These are phyloP conservation scores for Epichloe baconii DNA, from an alignment of 2,329 filamentous ascomycete genomes.

Conservation along the genomic window DNA sequence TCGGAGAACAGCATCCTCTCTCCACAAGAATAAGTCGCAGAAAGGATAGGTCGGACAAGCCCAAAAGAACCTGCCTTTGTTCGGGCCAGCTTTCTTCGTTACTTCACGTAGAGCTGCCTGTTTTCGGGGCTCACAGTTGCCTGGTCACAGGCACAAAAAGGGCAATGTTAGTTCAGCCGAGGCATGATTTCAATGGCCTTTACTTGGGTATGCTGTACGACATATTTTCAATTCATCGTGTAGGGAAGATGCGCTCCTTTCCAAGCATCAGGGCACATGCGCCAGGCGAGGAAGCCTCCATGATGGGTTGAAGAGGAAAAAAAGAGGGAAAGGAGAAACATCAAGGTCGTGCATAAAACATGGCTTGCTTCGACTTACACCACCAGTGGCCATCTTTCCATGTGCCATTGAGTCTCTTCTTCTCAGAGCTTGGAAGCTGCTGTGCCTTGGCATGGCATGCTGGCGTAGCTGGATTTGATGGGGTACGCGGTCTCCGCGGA, in stretches of 20 bases:
- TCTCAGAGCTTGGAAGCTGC: conserved; percentile 14
- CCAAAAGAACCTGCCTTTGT: conserved; percentile 30
- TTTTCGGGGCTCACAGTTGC: conserved; percentile 29
- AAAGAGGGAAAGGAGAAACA: background rate
- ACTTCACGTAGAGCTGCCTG: conserved; percentile 23
- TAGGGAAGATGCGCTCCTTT: too few species aligned
- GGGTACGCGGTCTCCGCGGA: background rate
- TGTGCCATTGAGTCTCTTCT: conserved; percentile 20
- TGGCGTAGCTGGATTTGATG: background rate
- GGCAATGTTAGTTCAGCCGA: conserved; percentile 1
- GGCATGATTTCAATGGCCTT: background rate
- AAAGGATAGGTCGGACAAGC: conserved; percentile 22
- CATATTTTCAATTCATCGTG: too few species aligned
- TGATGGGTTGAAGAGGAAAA: background rate
- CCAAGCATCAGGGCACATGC: too few species aligned
- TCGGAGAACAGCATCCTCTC: conserved; percentile 22
- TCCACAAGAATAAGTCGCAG: conserved; percentile 34
- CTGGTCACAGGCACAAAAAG: conserved; percentile 11
- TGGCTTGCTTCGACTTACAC: conserved; percentile 16
- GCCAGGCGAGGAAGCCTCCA: background rate
- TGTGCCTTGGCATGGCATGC: conserved; percentile 5
- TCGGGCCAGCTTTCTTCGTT: conserved; percentile 21
- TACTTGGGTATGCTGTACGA: background rate
- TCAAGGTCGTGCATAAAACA: background rate
- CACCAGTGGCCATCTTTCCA: conserved; percentile 23